phyloP scores from a whole-genome alignment of 2,329 filamentous ascomycete species.

The Penicillium sclerotiorum region DNA sequence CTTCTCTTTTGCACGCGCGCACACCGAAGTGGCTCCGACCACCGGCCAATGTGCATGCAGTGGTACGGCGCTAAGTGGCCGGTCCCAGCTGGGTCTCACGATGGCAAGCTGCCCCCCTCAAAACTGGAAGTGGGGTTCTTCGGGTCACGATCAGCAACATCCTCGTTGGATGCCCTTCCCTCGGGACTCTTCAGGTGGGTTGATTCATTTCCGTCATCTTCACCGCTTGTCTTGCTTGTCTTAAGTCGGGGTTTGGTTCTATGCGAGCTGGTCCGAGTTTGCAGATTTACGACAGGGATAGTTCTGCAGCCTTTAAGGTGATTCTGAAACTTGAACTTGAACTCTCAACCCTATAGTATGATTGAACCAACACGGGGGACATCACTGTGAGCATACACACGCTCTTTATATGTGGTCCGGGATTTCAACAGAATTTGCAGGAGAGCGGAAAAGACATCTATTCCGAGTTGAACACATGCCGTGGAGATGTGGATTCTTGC shows the following conservation, averaged over 20 bases:
- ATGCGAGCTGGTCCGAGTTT: background rate
- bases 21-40: conserved; percentile 9
- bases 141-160: conserved; percentile 23
- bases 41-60: conserved; percentile 17
- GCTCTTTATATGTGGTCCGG: too few species aligned
- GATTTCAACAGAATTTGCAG: background rate
- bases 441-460: conserved; percentile 17
- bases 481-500: conserved; percentile 12
- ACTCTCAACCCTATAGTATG: too few species aligned
- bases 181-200: conserved; percentile 22
- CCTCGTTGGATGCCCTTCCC: conserved; percentile 25
- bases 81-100: conserved; percentile 16
- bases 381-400: too few species aligned
- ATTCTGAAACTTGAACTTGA: too few species aligned
- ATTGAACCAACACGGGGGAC: too few species aligned
- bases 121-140: conserved; percentile 17
- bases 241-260: background rate
- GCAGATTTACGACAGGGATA: conserved; percentile 14
- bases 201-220: conserved; percentile 17
- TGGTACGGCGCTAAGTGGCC: conserved; percentile 20
- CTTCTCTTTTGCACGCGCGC: background rate
- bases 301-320: too few species aligned
- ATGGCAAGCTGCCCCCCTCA: conserved; percentile 10
- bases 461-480: conserved; percentile 2
- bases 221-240: conserved; percentile 25